Evolutionary conservation across 2,329 filamentous ascomycete genomes (phyloP).

Genomic region (Alternaria dauci): DNA sequence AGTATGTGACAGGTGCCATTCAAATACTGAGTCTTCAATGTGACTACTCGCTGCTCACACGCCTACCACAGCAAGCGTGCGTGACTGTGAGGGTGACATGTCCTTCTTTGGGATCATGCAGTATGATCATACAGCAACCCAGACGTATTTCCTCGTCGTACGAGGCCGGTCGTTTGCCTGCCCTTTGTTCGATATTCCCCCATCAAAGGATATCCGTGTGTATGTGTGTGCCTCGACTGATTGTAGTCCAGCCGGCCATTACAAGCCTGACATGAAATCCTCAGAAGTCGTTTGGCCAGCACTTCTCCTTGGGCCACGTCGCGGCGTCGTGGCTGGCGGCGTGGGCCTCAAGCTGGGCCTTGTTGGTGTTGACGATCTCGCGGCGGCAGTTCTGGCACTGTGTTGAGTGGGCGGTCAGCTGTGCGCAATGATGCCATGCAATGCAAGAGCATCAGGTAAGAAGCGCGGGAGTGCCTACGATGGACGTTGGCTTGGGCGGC

Average conservation of each 20-base stretch:
- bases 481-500: constrained; percentile 61
- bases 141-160: neutral
- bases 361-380: constrained; percentile 62
- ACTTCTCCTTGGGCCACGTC: constrained; percentile 65
- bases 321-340: constrained; percentile 61
- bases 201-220: neutral
- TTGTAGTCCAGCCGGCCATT: neutral
- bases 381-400: constrained; percentile 63
- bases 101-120: neutral
- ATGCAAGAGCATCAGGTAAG: constrained; percentile 13
- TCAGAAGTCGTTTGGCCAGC: constrained; percentile 61
- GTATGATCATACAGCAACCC: neutral
- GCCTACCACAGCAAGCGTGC: neutral
- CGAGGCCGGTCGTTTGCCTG: neutral
- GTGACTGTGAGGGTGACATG: neutral
- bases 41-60: neutral
- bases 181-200: neutral
- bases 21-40: constrained; percentile 63
- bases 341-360: constrained; percentile 62
- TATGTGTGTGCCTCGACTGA: neutral
- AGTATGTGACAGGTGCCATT: neutral
- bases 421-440: neutral
- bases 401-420: constrained; percentile 1
- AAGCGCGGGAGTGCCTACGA: constrained; percentile 46
- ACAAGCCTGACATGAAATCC: neutral